Conservation (phyloP, 2,329 filamentous ascomycete species). For the Aspergillus fumigatiaffinis region DNA sequence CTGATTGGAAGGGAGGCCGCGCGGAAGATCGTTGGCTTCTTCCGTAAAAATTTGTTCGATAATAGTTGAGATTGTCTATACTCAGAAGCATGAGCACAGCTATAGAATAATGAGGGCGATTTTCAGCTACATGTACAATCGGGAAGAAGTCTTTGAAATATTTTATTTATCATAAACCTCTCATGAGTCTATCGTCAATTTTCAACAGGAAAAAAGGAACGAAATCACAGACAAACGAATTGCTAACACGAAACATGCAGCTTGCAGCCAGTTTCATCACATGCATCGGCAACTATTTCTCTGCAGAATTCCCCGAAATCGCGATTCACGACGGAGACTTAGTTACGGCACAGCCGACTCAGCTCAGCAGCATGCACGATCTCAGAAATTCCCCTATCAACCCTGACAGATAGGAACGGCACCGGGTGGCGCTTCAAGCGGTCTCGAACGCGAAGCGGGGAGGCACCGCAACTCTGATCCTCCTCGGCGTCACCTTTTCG, state of each 20-base stretch:
- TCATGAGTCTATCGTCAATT: conserved; percentile 32
- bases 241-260: conserved; percentile 22
- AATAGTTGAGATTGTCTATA: conserved; percentile 14
- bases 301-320: conserved; percentile 21
- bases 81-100: neutral
- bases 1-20: conserved; percentile 75
- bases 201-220: conserved; percentile 17
- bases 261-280: conserved; percentile 25
- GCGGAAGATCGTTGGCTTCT: conserved; percentile 75
- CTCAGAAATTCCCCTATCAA: conserved; percentile 11
- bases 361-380: conserved; percentile 10
- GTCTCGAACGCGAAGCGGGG: neutral
- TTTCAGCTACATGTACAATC: neutral
- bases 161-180: conserved; percentile 32
- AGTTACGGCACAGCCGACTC: conserved; percentile 4
- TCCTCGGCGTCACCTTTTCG: neutral
- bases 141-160: conserved; percentile 1
- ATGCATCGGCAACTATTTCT: conserved; percentile 27
- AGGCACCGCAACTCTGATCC: neutral
- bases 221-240: conserved; percentile 26
- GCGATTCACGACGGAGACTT: conserved; percentile 14
- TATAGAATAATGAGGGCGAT: conserved; percentile 1
- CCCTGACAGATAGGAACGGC: neutral
- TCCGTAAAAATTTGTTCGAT: conserved; percentile 62
- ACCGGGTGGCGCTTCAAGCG: neutral